These are phyloP conservation scores for Limnomonas spitsbergensis DNA, from an alignment of 139 green algal species.

Conservation along the genomic window DNA sequence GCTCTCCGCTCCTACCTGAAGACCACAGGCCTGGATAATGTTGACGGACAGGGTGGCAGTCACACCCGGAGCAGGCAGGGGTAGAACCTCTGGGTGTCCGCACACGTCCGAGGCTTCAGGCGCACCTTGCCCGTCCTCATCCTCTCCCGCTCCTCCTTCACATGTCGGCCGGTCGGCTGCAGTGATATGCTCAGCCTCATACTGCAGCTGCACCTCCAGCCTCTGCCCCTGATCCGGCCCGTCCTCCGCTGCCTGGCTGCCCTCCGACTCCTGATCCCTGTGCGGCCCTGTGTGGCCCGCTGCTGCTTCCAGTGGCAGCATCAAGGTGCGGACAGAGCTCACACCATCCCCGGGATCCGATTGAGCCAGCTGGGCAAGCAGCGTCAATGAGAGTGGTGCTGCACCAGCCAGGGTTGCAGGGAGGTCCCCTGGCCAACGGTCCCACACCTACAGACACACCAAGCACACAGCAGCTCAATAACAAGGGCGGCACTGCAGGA, in stretches of 20 bases:
- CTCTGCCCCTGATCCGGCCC: too few species aligned
- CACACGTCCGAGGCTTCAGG: too few species aligned
- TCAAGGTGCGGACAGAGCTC: too few species aligned
- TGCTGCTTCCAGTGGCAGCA: too few species aligned
- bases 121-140: too few species aligned
- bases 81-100: too few species aligned
- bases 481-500: conserved; percentile 16
- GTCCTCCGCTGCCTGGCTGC: too few species aligned
- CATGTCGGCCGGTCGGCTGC: too few species aligned
- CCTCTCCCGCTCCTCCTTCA: too few species aligned
- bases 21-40: conserved; percentile 40
- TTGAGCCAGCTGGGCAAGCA: not conserved
- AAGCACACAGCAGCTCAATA: conserved; percentile 1
- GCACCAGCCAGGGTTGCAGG: not conserved
- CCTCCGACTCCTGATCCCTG: too few species aligned
- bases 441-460: conserved; percentile 8
- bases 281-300: too few species aligned
- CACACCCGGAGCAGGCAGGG: too few species aligned
- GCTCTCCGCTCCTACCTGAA: conserved; percentile 45
- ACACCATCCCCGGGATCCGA: not conserved
- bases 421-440: conserved; percentile 9
- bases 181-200: not conserved
- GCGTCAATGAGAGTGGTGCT: not conserved
- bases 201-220: not conserved
- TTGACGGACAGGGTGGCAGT: conserved; percentile 34